Evolutionary conservation across 176 grass and related monocot species (phyloP), one percentile per base, ranked within the genome.

Genomic region (Carex littledalei): DNA sequence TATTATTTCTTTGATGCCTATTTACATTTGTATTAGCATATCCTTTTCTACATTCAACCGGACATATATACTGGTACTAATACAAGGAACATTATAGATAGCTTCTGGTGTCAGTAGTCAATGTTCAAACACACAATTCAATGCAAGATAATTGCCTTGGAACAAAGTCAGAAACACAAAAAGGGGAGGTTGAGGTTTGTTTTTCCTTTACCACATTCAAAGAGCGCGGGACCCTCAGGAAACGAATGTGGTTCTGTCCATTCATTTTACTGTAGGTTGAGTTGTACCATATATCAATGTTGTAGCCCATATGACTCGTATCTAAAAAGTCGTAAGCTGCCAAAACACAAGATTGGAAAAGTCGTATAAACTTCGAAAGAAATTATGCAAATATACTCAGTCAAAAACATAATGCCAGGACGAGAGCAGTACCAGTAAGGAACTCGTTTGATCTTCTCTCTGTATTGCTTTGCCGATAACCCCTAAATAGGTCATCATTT

Each of bases 271-370:
- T 98, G 87, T 90, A 98, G 13, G 93, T 95, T 67, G 95, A 98
- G 88, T 98, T 95, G 89, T 92, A 98, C 92, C 91, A 93, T 89
- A 98, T 89, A 70, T 87, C 94, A 49, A 98, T 68, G 50, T 89
- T 89, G 74, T 95, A 89, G 47, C 77, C 81, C 18, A 85, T 90
- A 54, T n/a, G 89, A 78, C 85, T 90, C 24, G 95, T 92, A 84
- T 89, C 89, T 70, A 92, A 61, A 72, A 98, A 95, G 50, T 98
- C 89, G 86, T 93, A 95, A 81, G 91, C 95, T 98, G 95, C 26
- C 85, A 57, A 57, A 87, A 39, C 5, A 2, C 11, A 69, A 84
- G 85, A 49, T 47, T 83, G 18, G n/a, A 20, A 12, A 85, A 50
- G 18, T 50, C 14, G 39, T 67, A 11, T 21, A 10, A 24, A 9